Evolutionary conservation across 345 rosid genomes (phyloP), one percentile per base, ranked within the genome.

Genomic region (Garcia nutans): DNA sequence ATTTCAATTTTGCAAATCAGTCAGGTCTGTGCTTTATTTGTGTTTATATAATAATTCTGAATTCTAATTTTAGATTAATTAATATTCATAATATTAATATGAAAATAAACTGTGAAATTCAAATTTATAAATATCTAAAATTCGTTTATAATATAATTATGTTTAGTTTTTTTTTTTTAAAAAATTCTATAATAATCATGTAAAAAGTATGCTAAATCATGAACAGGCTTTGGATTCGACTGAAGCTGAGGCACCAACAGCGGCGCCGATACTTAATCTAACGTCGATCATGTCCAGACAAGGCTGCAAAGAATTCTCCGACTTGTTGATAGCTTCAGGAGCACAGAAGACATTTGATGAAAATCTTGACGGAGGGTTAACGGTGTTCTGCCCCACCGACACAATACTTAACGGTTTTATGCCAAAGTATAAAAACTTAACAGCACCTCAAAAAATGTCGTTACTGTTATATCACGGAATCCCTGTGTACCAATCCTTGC

Each of bases 331-430:
- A 44, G 77, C 80, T 0, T 22, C 79, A 0, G 83, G 83, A 33
- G 83, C 77, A 6, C 49, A 5, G 9, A 8, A 64, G 10, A 80
- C 83, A 0, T 76, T 76, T 62, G 83, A 80, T 56, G 71, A 67
- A 56, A 80, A 52, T 59, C 37, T 80, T 6, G 83, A 80, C 63
- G 83, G 83, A 12, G 83, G 83, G 0, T 26, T 80, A 16, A 80
- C 83, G 57, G 83, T 80, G 66, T 72, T 80, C 37, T 80, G 83
- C 67, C 83, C 83, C 8, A 50, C 83, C 12, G 83, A 80, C 70
- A 20, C 76, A 54, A 58, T 68, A 0, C 7, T 80, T 28, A 80
- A 54, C 19, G 68, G 70, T n/a, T 80, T 80, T 77, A 80, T 80
- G 80, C 80, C 83, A 0, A 80, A 76, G 64, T 80, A 76, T 80